Base-by-base conservation (phyloP, 2,329 filamentous ascomycete species). In the Nemania abortiva region DNA sequence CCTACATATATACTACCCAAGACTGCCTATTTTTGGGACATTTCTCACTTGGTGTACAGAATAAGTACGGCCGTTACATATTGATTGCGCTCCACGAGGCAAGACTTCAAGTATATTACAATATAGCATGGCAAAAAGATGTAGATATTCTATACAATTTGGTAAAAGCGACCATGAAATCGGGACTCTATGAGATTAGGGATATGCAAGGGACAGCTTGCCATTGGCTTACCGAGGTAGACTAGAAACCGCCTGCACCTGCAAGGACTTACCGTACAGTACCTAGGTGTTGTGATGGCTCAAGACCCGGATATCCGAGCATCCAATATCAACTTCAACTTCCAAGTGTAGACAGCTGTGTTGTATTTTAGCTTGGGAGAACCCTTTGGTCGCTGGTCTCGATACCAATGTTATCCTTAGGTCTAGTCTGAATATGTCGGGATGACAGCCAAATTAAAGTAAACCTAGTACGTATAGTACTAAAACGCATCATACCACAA, bases 11-110 rank as follows among this genome's bases (percentile, higher is more conserved):
- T 15, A 42, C 60, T 55, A 11, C 52, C 47, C 53, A 34, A 56
- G 37, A 45, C n/a, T n/a, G n/a, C n/a, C 62, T 65, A 65, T 65
- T 65, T 65, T 65, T 54, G 56, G 63, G 50, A 27, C 15, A 54
- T 45, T 11, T 18, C 22, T 34, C 18, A 7, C 42, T 42, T 10
- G 13, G 37, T 42, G 11, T 42, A 42, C 37, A 24, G 15, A 27
- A 31, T 29, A 56, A 54, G 22, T 13, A 22, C 11, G 18, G 29
- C 20, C n/a, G 15, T 50, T 50, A 27, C 57, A 45, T 15, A 50
- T 60, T 9, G n/a, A 39, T 53, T 31, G 47, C 50, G 13, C 31
- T 24, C 11, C 6, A 24, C 11, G 13, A 10, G 9, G 7, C 37
- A 7, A 13, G 5, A 13, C 5, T 15, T 15, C 13, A 15, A 11